Evolutionary conservation across 2,329 filamentous ascomycete species (phyloP).

Genomic region (Pseudogymnoascus sp.): DNA sequence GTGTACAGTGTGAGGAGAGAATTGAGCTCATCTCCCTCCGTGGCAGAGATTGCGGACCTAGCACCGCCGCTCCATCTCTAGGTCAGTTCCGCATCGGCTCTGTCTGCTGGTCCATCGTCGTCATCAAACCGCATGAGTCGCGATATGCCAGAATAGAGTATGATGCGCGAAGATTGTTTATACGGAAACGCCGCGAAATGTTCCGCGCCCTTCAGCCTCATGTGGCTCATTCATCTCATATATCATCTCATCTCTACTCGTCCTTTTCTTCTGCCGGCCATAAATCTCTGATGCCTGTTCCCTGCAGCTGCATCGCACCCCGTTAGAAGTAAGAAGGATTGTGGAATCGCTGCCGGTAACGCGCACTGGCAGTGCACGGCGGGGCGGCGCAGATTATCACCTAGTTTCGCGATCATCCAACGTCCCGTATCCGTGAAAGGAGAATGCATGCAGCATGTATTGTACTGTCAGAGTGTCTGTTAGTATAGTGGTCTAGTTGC

Average conservation of each 20-base stretch:
- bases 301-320: background rate
- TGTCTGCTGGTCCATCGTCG: background rate
- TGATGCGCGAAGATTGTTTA: background rate
- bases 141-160: background rate
- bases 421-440: background rate
- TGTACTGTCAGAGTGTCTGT: background rate
- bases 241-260: background rate
- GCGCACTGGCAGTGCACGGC: background rate
- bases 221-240: background rate
- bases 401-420: background rate
- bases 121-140: background rate
- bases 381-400: background rate
- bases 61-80: background rate
- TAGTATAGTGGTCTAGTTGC: background rate
- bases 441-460: background rate
- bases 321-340: conserved; percentile 1
- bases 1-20: background rate
- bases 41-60: background rate
- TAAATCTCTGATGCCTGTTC: background rate
- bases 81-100: background rate
- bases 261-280: background rate
- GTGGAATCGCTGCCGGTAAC: background rate
- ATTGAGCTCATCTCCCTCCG: background rate
- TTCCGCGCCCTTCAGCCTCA: background rate
- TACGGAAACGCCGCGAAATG: background rate